Percentiles rank a stretch among this genome's conserved stretches.
Conservation (phyloP, 495 filamentous ascomycete genomes). For the Lasiosphaeria ovina region DNA sequence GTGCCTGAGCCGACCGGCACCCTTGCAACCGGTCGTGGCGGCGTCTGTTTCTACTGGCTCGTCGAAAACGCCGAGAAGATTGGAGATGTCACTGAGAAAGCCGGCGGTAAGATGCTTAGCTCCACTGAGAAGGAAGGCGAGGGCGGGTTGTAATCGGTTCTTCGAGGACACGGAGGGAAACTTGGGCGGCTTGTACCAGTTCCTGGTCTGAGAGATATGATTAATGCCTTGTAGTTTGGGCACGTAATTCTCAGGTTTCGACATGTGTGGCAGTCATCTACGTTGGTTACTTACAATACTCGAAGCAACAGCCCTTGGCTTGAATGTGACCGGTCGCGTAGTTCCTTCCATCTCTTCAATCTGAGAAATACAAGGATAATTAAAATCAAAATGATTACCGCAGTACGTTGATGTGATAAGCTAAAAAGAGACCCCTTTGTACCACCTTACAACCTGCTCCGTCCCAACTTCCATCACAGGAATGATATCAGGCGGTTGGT, state of each 20-base stretch:
- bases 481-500: not conserved
- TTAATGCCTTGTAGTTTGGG: no score
- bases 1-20: not conserved
- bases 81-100: conserved; percentile 12
- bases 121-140: conserved; percentile 2
- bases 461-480: not conserved
- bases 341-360: no score
- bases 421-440: not conserved
- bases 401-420: not conserved
- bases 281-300: no score
- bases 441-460: not conserved
- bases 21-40: conserved; percentile 10
- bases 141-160: conserved; percentile 17
- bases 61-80: conserved; percentile 17
- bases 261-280: no score
- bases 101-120: conserved; percentile 19
- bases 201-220: not conserved
- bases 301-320: no score
- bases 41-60: conserved; percentile 19
- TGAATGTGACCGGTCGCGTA: no score
- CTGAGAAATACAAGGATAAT: no score
- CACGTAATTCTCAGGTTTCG: no score
- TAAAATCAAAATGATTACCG: not conserved
- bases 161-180: conserved; percentile 22
- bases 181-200: conserved; percentile 16